Evolutionary conservation across 805 yeast species (phyloP).

Genomic region (Sugiyamaella lignohabitans): DNA sequence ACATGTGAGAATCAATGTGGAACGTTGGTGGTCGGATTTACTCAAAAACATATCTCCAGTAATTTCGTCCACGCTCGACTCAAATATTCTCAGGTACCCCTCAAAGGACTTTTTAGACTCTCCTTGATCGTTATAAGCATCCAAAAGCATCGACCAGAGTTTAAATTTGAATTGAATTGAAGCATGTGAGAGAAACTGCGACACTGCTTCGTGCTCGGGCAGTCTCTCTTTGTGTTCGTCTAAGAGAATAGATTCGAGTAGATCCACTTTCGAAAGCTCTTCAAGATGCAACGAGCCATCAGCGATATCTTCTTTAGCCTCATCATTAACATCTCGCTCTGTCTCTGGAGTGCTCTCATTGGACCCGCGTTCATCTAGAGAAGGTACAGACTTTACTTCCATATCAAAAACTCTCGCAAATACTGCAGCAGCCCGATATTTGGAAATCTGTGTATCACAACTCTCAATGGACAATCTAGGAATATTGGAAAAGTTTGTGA

Average conservation of each 20-base stretch:
- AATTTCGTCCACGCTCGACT: slow-evolving; percentile 38
- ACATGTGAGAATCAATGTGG: slow-evolving; percentile 40
- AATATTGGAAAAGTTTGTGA: slow-evolving; percentile 55
- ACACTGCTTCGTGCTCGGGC: slow-evolving; percentile 46
- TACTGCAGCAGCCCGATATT: slow-evolving; percentile 60
- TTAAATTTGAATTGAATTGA: slow-evolving; percentile 61
- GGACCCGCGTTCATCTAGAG: neutral
- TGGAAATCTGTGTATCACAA: slow-evolving; percentile 58
- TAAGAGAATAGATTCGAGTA: slow-evolving; percentile 33
- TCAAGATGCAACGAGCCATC: neutral
- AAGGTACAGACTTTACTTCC: neutral
- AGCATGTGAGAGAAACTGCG: slow-evolving; percentile 53
- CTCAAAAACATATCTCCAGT: slow-evolving; percentile 24
- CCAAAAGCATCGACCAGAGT: slow-evolving; percentile 68
- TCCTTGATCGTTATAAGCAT: slow-evolving; percentile 40
- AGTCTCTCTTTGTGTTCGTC: slow-evolving; percentile 18
- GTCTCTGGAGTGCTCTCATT: neutral
- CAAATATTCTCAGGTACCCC: slow-evolving; percentile 37
- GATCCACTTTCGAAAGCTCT: slow-evolving; percentile 5
- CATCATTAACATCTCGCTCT: neutral
- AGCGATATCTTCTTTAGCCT: neutral
- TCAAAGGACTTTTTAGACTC: slow-evolving; percentile 47
- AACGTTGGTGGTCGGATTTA: slow-evolving; percentile 33
- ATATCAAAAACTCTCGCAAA: slow-evolving; percentile 46
- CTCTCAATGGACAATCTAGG: slow-evolving; percentile 47